phyloP scores from a whole-genome alignment of 2,329 filamentous ascomycete species.

The Ophiostoma montium region DNA sequence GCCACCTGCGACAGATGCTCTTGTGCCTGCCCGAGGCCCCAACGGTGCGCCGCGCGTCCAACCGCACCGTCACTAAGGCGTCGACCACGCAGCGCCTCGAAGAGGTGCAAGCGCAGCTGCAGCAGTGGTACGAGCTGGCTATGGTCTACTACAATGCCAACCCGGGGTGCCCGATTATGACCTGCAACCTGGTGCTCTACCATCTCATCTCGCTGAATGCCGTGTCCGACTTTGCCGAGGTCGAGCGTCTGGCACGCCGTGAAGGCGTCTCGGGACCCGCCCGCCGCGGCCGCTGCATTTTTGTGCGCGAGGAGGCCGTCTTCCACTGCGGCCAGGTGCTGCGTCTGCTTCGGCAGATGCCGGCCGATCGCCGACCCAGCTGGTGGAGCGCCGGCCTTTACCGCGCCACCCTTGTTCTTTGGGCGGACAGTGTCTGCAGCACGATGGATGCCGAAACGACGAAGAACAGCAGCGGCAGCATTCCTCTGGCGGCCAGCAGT shows the following conservation, averaged over 20 bases:
- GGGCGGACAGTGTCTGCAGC: conserved; percentile 41
- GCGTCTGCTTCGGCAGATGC: conserved; percentile 45
- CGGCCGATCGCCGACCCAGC: conserved; percentile 42
- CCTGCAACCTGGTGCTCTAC: conserved; percentile 53
- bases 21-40: conserved; percentile 47
- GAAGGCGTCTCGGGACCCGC: conserved; percentile 31
- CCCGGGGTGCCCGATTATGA: conserved; percentile 43
- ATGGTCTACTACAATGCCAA: conserved; percentile 40
- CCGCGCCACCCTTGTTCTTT: conserved; percentile 48
- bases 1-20: conserved; percentile 49
- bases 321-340: conserved; percentile 57
- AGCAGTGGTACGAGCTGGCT: conserved; percentile 54
- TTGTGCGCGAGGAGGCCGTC: conserved; percentile 46
- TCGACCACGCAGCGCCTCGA: conserved; percentile 47
- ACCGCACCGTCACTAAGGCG: conserved; percentile 39
- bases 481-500: background rate
- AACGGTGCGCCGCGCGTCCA: conserved; percentile 23
- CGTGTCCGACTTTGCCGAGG: conserved; percentile 51
- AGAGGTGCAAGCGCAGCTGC: conserved; percentile 49
- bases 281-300: conserved; percentile 48
- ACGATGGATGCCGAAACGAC: background rate
- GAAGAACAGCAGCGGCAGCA: background rate
- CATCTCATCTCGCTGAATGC: conserved; percentile 58
- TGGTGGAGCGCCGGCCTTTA: conserved; percentile 64
- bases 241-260: conserved; percentile 50